These are phyloP conservation scores for Leccinum pellstonianum DNA, from an alignment of 768 basidiomycete species.

Conservation along the genomic window DNA sequence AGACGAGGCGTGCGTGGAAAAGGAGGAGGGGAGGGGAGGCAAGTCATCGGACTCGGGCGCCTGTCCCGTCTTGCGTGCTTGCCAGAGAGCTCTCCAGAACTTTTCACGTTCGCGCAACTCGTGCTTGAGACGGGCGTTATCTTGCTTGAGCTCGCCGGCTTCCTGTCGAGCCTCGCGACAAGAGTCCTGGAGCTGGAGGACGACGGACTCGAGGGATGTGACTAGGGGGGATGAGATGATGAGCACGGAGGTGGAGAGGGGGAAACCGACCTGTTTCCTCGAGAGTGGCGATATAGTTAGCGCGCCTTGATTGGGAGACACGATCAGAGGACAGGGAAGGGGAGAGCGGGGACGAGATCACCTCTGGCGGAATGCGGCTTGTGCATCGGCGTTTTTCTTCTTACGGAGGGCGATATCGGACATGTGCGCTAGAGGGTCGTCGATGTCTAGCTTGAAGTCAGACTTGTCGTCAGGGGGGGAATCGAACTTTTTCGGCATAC, in stretches of 20 bases:
- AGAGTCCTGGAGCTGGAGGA: constrained; percentile 79
- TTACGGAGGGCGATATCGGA: constrained; percentile 73
- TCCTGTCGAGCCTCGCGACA: constrained; percentile 67
- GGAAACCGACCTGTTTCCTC: constrained; percentile 66
- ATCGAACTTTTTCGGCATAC: constrained; percentile 34
- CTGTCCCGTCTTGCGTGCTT: constrained; percentile 58
- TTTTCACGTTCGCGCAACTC: constrained; percentile 73
- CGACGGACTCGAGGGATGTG: constrained; percentile 81
- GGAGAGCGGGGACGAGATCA: constrained; percentile 14
- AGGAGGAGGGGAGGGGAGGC: constrained; percentile 47
- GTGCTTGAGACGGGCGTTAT: constrained; percentile 61
- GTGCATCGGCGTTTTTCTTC: constrained; percentile 89
- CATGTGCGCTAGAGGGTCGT: constrained; percentile 41
- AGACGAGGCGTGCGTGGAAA: constrained; percentile 35
- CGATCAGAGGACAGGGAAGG: constrained; percentile 21
- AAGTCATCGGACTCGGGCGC: constrained; percentile 52
- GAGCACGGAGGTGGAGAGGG: constrained; percentile 9
- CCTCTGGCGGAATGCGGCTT: constrained; percentile 79
- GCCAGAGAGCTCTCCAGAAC: constrained; percentile 68
- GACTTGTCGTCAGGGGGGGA: constrained; percentile 38
- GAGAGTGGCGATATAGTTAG: constrained; percentile 84
- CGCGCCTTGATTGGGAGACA: constrained; percentile 42
- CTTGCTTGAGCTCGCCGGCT: constrained; percentile 58
- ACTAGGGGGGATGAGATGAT: constrained; percentile 42
- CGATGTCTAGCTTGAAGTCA: constrained; percentile 37